These are phyloP conservation scores for Arbutus unedo DNA, from an alignment of 148 eudicot genomes.

Conservation along the genomic window DNA sequence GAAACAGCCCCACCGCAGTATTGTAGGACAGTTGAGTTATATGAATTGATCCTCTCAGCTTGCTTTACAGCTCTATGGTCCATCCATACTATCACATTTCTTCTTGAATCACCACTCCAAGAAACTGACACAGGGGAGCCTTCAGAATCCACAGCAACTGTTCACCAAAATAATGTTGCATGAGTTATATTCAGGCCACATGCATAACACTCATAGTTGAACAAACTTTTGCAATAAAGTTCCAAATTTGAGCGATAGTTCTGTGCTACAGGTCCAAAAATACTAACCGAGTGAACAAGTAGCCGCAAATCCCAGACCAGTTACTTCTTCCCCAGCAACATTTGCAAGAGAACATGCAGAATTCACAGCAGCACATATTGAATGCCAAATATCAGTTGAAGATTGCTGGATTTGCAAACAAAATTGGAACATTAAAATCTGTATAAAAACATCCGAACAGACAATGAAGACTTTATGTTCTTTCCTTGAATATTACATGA, in stretches of 20 bases:
- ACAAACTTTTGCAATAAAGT: conserved; percentile 10
- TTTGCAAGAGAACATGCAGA: conserved; percentile 76
- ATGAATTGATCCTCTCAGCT: conserved; percentile 92
- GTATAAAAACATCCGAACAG: not conserved
- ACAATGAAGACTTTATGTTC: not conserved
- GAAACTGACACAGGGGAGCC: conserved; percentile 96
- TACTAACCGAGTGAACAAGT: conserved; percentile 96
- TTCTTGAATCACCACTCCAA: conserved; percentile 95
- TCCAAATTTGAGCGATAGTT: not conserved
- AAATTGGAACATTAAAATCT: not conserved
- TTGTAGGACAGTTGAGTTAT: conserved; percentile 81
- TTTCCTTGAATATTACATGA: not conserved
- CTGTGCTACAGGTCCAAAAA: not conserved
- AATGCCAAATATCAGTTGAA: conserved; percentile 99
- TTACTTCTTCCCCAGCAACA: conserved; percentile 72
- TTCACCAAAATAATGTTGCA: conserved; percentile 15
- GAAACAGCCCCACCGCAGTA: conserved; percentile 97
- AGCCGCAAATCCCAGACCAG: conserved; percentile 92
- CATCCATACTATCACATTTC: conserved; percentile 99
- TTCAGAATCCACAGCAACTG: conserved; percentile 94
- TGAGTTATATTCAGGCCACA: conserved; percentile 8
- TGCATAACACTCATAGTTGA: not conserved
- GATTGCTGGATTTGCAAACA: conserved; percentile 68
- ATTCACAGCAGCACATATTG: conserved; percentile 92
- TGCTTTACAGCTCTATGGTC: conserved; percentile 99